These are phyloP conservation scores for Coemansia sp. DNA, from an alignment of 192 early-diverging fungal species.

Conservation along the genomic window DNA sequence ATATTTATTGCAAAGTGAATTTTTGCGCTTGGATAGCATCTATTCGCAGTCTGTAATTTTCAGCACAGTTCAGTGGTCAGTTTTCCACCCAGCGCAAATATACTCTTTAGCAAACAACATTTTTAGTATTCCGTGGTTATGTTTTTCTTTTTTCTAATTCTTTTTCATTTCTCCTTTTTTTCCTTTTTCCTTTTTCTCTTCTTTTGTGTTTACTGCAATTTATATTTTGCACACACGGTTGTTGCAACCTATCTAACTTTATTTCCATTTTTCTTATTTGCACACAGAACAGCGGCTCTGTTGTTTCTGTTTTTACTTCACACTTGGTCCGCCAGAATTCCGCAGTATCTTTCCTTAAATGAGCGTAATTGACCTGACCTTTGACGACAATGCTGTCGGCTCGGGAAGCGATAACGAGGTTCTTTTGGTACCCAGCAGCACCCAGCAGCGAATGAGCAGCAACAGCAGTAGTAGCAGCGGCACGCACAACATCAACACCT, in stretches of 20 bases:
- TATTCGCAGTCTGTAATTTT: too few species aligned
- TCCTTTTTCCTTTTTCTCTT: conserved; percentile 1
- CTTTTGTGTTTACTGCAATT: not conserved
- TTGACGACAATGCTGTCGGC: conserved; percentile 29
- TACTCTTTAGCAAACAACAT: too few species aligned
- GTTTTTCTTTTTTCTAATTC: not conserved
- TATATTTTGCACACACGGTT: too few species aligned
- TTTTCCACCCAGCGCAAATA: too few species aligned
- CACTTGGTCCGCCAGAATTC: not conserved
- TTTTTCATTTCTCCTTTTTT: conserved; percentile 1
- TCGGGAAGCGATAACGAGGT: not conserved
- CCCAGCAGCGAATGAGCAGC: not conserved
- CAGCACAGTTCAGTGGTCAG: too few species aligned
- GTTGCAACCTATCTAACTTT: not conserved
- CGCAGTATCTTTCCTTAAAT: conserved; percentile 4
- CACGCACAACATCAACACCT: not conserved
- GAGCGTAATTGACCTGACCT: conserved; percentile 44
- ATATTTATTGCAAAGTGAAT: not conserved
- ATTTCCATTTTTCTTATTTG: not conserved
- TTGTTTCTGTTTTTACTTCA: not conserved
- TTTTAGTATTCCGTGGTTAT: not conserved
- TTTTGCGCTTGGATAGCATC: too few species aligned
- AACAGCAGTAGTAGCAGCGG: too few species aligned
- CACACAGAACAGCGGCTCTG: not conserved
- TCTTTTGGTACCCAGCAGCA: not conserved